Evolutionary conservation across 768 basidiomycete genomes (phyloP), one percentile per base, ranked within the genome.

Genomic region (Daedaleopsis nitida): DNA sequence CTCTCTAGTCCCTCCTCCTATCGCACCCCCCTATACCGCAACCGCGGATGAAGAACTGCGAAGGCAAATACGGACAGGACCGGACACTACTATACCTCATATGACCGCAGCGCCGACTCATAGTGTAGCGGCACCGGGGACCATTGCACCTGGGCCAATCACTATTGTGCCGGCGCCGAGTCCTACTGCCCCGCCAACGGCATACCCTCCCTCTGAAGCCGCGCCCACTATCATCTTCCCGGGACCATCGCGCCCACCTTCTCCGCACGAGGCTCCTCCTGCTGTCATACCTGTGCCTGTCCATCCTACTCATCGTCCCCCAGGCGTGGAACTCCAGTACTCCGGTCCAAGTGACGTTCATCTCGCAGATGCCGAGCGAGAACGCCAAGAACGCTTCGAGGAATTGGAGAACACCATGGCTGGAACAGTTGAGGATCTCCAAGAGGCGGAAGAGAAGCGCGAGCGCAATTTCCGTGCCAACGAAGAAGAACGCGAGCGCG

Each of bases 401-500:
- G 86, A 84, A 0, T 78, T 83, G 19, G 83, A 86, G 53, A 72
- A 76, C 19, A 78, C 79, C 21, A 69, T 91, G 13, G 76, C 78
- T 4, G 75, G 82, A 34, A 76, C 82, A 6, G 76, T 79, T 10
- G 75, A 77, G 9, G 78, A 79, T 2, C 82, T 85, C 0, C 80
- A 82, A 38, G 83, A 84, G 53, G 83, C 82, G 0, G 91, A 93
- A 67, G 80, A 83, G 24, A 77, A 76, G 49, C 83, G 91, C 11
- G 90, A 92, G 58, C 72, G 70, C 9, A 83, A 86, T 34, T 92
- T 90, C 74, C 80, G 83, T 17, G 74, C 75, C 1, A 81, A 83
- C 60, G 91, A 93, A 71, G 84, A 87, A 12, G 85, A 83, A 53
- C 78, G 90, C 8, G 79, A 89, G 19, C 81, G 75, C 9, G 70